Base-by-base conservation (phyloP, 306 rosid genomes). In the Acacia acuminata region DNA sequence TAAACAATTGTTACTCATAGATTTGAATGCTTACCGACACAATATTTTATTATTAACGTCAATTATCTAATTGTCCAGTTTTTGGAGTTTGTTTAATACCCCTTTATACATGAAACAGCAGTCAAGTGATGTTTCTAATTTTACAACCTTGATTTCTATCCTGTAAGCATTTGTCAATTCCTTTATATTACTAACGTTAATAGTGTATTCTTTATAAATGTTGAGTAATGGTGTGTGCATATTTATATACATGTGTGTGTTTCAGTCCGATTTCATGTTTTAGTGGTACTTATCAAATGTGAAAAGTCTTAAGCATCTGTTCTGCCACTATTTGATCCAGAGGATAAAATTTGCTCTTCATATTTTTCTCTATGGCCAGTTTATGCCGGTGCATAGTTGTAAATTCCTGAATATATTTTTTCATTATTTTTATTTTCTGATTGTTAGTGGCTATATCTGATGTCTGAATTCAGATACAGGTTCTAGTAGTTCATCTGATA, bases 401-500 rank as follows among this genome's bases (percentile, higher is more conserved):
- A 32, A 73, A 47, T 81, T 72, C 80, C 51, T 80, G 30, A 51
- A 60, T 48, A 61, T 50, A 67, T 34, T 38, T 84, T 30, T 44
- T 60, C 13, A 66, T 19, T 70, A 58, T 81, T 11, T 77, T 42
- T 30, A 61, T 61, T 64, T 8, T 76, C 34, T 71, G 55, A 73
- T 71, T 69, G 53, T 55, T 78, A 60, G 73, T 79, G 50, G 24
- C 68, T 66, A 27, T 76, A 56, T 88, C 25, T 83, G 48, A 70
- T 44, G 40, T 77, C 15, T 50, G 72, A 58, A 83, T 72, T 84
- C 93, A 88, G 97, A 81, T 88, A 80, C 87, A 7, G 94, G 87
- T 79, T 89, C 97, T 77, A 82, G 88, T 60, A 76, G 85, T 86
- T 89, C 91, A 81, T 90, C 88, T 77, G 97, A 86, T 73, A 88